phyloP scores from a whole-genome alignment of 257 asterid genomes.

The Solanum gracilifrons region DNA sequence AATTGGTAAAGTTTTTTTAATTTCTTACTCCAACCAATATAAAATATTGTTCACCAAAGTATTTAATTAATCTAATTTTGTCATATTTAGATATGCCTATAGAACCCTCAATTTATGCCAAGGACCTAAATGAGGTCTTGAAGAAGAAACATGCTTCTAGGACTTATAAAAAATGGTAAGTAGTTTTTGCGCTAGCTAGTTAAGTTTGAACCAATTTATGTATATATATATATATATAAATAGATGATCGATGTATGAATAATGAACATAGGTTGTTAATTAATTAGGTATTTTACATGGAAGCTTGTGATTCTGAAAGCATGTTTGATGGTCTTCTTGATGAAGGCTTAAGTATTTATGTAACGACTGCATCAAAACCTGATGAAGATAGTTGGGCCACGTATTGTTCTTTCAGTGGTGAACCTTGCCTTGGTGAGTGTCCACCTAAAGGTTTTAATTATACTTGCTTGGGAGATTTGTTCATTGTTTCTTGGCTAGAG shows the following conservation, averaged over 20 bases:
- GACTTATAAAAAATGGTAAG: constrained; percentile 67
- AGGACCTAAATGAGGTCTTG: constrained; percentile 44
- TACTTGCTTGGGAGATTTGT: constrained; percentile 83
- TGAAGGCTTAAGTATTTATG: constrained; percentile 60
- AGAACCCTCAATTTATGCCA: constrained; percentile 45
- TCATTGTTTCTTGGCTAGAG: constrained; percentile 90
- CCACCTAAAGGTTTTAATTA: constrained; percentile 18
- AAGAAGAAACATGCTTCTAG: constrained; percentile 64
- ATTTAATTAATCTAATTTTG: not conserved
- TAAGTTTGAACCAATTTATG: not conserved
- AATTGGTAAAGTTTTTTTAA: constrained; percentile 33
- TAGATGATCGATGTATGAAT: not conserved
- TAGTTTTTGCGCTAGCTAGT: not conserved
- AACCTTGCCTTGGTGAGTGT: constrained; percentile 27
- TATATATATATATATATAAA: too few relatives aligned
- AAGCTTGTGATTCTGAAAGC: constrained; percentile 91
- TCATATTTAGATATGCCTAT: constrained; percentile 62
- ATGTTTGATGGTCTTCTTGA: constrained; percentile 85
- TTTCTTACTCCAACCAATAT: not conserved
- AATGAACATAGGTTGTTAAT: not conserved
- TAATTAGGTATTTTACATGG: constrained; percentile 67
- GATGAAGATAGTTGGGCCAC: constrained; percentile 86
- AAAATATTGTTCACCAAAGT: not conserved
- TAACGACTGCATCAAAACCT: constrained; percentile 84
- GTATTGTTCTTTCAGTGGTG: constrained; percentile 35